Percentiles rank a stretch among this genome's conserved stretches.
Conservation (phyloP, 2,329 filamentous ascomycete species). For the Aspergillaceae sp. region DNA sequence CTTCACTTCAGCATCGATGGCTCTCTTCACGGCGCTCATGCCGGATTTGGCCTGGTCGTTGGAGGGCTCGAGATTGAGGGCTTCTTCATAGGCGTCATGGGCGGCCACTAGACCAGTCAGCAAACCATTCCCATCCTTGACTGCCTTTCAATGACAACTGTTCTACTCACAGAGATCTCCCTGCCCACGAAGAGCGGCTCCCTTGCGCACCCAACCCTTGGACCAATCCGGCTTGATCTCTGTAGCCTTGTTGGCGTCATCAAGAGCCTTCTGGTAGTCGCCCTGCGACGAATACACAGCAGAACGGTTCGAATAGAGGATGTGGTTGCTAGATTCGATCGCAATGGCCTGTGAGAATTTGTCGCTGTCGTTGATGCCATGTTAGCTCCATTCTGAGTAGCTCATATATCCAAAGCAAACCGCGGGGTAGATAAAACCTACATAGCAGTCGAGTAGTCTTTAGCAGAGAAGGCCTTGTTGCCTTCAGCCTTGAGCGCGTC, state of each 20-base stretch:
- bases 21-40: slow-evolving; percentile 73
- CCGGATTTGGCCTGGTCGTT: slow-evolving; percentile 92
- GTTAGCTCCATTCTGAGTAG: too few relatives aligned
- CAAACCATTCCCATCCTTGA: neutral
- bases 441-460: slow-evolving; percentile 94
- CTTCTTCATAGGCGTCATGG: slow-evolving; percentile 83
- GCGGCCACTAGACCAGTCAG: slow-evolving; percentile 52
- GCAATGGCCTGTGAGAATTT: slow-evolving; percentile 93
- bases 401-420: slow-evolving; percentile 1
- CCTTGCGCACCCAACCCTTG: slow-evolving; percentile 92
- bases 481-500: slow-evolving; percentile 90
- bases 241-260: slow-evolving; percentile 87
- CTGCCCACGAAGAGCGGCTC: slow-evolving; percentile 77
- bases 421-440: slow-evolving; percentile 45
- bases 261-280: slow-evolving; percentile 73
- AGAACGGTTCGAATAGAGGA: slow-evolving; percentile 96
- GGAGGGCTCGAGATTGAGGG: slow-evolving; percentile 82
- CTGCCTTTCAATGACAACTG: neutral
- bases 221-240: slow-evolving; percentile 96
- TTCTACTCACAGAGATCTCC: slow-evolving; percentile 60
- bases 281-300: slow-evolving; percentile 79
- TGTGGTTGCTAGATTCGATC: slow-evolving; percentile 81
- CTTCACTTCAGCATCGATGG: slow-evolving; percentile 68
- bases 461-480: slow-evolving; percentile 96
- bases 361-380: slow-evolving; percentile 48